Evolutionary conservation across 2,329 filamentous ascomycete species (phyloP).

Genomic region (Cladorrhinum sp.): DNA sequence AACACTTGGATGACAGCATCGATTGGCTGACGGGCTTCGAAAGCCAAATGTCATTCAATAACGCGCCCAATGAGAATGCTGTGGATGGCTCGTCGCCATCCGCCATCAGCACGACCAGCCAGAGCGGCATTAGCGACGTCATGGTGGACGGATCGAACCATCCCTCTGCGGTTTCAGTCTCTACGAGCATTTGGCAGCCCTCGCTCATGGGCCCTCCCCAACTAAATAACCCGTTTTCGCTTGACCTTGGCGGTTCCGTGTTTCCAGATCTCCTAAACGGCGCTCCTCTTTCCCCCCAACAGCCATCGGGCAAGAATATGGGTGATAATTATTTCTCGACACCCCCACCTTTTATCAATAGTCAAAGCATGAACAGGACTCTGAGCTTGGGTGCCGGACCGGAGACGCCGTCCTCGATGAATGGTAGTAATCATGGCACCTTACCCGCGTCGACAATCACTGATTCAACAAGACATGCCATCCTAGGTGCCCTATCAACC

Average conservation of each 20-base stretch:
- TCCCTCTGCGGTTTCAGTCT: slow-evolving; percentile 45
- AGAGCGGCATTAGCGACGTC: slow-evolving; percentile 85
- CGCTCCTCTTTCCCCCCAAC: slow-evolving; percentile 74
- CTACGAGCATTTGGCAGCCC: slow-evolving; percentile 64
- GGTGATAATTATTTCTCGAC: slow-evolving; percentile 77
- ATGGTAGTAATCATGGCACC: slow-evolving; percentile 58
- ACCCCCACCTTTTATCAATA: slow-evolving; percentile 67
- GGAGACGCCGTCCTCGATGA: slow-evolving; percentile 70
- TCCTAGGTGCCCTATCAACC: slow-evolving; percentile 54
- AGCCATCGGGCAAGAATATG: slow-evolving; percentile 65
- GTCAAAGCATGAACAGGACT: slow-evolving; percentile 62
- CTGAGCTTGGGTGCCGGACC: slow-evolving; percentile 64
- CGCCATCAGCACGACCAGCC: slow-evolving; percentile 90
- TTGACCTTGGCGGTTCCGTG: slow-evolving; percentile 71
- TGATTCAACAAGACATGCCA: slow-evolving; percentile 60
- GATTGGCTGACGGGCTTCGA: slow-evolving; percentile 83
- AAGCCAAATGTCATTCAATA: slow-evolving; percentile 68
- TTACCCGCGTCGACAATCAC: slow-evolving; percentile 63
- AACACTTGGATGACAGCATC: slow-evolving; percentile 70
- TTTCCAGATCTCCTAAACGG: slow-evolving; percentile 75
- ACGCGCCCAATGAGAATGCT: slow-evolving; percentile 66
- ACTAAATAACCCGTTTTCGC: slow-evolving; percentile 65
- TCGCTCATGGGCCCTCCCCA: slow-evolving; percentile 67
- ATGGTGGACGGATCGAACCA: slow-evolving; percentile 82
- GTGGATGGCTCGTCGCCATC: slow-evolving; percentile 94